Evolutionary conservation across 768 basidiomycete genomes (phyloP), one percentile per base, ranked within the genome.

Genomic region (Lactarius hatsudake): DNA sequence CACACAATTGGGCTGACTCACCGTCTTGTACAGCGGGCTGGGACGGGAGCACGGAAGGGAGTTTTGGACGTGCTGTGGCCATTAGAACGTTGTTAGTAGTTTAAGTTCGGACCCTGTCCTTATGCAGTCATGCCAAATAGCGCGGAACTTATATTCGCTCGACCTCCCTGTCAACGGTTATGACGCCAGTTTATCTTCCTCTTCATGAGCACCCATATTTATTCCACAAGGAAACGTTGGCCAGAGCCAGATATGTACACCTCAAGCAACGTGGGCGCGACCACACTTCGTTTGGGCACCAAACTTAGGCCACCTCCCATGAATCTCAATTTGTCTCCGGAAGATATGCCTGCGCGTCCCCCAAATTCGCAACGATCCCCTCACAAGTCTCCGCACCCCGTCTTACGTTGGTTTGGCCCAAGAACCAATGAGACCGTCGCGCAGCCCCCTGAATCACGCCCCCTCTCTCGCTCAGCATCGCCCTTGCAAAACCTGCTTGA

Each of bases 391-490:
- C 62, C 71, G 7, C 57, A 69, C 38, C 78, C 77, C 12, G 75
- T 84, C 62, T 75, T 85, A 28, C 81, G 81, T 63, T 86, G 85
- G 83, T 75, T 81, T 65, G 71, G 74, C 30, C 76, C 76, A 63
- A 78, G 64, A 74, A 76, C 68, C 74, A 66, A 63, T 72, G 74
- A 28, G n/a, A 34, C 12, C 15, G 43, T 54, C 83, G 1, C 84
- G 86, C 2, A 79, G 87, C 32, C 42, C 18, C 65, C 30, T 61
- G 64, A 20, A 20, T 57, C 61, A 28, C 59, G 8, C 3, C 43
- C 59, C 40, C 53, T 18, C 23, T 68, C 71, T 10, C 62, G 55
- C 34, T 62, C 71, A 1, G 58, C 73, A 2, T 73, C 75, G 12
- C 71, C 76, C 9, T 73, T 73, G 15, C 71, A 76, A 13, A 78